Conservation (phyloP, 345 rosid species). For the Alliaria petiolata region DNA sequence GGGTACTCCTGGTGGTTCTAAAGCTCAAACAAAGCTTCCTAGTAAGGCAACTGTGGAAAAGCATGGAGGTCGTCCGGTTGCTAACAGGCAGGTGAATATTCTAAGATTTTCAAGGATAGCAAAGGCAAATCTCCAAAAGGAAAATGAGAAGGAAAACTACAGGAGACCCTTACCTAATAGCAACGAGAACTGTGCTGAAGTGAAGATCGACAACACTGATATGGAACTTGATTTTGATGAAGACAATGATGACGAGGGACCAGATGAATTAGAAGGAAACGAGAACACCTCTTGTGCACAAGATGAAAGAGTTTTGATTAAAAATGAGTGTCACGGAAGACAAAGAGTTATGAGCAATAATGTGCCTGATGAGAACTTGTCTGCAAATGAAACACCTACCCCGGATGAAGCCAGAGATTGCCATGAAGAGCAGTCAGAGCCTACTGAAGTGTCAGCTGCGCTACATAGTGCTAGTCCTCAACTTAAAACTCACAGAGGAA, state of each 20-base stretch:
- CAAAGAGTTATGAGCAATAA: constrained; percentile 42
- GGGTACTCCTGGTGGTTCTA: constrained; percentile 55
- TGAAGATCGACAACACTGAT: constrained; percentile 87
- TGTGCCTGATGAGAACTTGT: constrained; percentile 35
- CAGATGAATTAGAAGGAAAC: constrained; percentile 67
- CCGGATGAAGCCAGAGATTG: constrained; percentile 46
- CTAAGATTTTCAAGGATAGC: constrained; percentile 93
- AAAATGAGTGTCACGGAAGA: constrained; percentile 36
- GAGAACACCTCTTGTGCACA: constrained; percentile 42
- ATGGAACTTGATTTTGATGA: constrained; percentile 99
- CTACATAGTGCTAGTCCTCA: constrained; percentile 68
- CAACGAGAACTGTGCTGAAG: constrained; percentile 78
- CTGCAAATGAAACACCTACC: constrained; percentile 37
- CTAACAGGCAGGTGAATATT: constrained; percentile 69
- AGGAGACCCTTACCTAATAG: constrained; percentile 72
- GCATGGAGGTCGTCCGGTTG: constrained; percentile 56
- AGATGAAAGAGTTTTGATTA: constrained; percentile 36
- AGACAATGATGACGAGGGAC: constrained; percentile 67
- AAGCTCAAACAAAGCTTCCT: constrained; percentile 51
- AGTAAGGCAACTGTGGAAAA: constrained; percentile 60
- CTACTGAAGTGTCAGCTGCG: constrained; percentile 51
- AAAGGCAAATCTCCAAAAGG: constrained; percentile 81
- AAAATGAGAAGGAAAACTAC: constrained; percentile 97
- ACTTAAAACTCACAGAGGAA: constrained; percentile 52
- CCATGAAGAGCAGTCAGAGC: constrained; percentile 60